Evolutionary conservation across 257 asterid genomes (phyloP).

Genomic region (Leonotis leonurus): DNA sequence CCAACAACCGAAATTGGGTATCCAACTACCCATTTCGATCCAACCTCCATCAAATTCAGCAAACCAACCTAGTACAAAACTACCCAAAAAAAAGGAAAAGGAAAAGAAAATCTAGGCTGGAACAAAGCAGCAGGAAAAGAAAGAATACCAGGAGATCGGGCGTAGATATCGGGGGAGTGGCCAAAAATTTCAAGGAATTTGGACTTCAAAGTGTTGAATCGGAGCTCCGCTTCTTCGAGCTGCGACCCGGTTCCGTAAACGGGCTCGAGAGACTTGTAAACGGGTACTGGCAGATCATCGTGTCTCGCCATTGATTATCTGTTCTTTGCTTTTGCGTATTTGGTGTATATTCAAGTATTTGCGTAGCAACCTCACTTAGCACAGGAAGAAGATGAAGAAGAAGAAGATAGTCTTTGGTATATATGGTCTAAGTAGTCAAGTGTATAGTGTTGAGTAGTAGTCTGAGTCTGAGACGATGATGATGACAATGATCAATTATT

Average conservation of each 20-base stretch:
- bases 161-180: constrained; percentile 58
- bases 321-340: too few relatives aligned
- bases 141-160: constrained; percentile 81
- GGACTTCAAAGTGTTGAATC: constrained; percentile 54
- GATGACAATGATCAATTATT: too few relatives aligned
- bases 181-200: constrained; percentile 71
- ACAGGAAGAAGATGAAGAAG: too few relatives aligned
- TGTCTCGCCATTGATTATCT: constrained; percentile 61
- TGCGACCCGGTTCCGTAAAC: constrained; percentile 81
- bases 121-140: too few relatives aligned
- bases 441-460: too few relatives aligned
- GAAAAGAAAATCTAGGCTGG: too few relatives aligned
- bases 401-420: too few relatives aligned
- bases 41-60: not conserved
- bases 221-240: constrained; percentile 77
- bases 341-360: too few relatives aligned
- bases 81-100: too few relatives aligned
- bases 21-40: not conserved
- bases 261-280: constrained; percentile 55
- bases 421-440: too few relatives aligned
- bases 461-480: too few relatives aligned
- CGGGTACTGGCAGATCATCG: constrained; percentile 68
- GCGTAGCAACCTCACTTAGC: too few relatives aligned
- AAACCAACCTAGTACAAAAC: not conserved
- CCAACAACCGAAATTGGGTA: not conserved